A percentile compares a stretch with the other conserved stretches of the same genome.
Conservation (phyloP, 2,329 filamentous ascomycete species). For the Stachybotrys chartarum region DNA sequence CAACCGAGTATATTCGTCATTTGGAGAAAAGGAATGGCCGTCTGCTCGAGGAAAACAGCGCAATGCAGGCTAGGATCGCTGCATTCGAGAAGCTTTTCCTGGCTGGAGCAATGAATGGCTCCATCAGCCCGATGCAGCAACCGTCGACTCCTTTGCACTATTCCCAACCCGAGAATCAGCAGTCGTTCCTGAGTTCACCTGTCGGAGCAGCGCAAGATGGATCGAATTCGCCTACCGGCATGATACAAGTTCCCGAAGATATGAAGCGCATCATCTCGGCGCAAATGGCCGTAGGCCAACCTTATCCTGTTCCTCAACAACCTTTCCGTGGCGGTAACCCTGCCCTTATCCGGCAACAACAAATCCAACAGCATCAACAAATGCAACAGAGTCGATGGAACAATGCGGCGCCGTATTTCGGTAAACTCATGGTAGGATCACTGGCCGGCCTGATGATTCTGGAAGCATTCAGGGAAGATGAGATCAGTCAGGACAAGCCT, state of each 20-base stretch:
- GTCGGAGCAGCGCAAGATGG: constrained; percentile 32
- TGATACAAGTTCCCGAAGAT: constrained; percentile 60
- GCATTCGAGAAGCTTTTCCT: constrained; percentile 75
- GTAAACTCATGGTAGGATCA: constrained; percentile 87
- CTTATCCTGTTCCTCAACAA: constrained; percentile 43
- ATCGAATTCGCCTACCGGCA: constrained; percentile 40
- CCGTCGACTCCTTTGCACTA: constrained; percentile 47
- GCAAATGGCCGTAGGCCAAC: constrained; percentile 46
- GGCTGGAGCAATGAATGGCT: constrained; percentile 61
- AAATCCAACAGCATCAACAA: constrained; percentile 45
- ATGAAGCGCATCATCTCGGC: constrained; percentile 57
- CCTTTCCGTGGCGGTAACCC: constrained; percentile 37
- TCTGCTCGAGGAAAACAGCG: constrained; percentile 71
- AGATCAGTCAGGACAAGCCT: constrained; percentile 56
- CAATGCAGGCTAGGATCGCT: constrained; percentile 70
- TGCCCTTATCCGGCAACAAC: constrained; percentile 44
- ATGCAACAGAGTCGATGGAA: constrained; percentile 48
- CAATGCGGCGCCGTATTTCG: constrained; percentile 48
- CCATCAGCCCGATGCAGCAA: constrained; percentile 47
- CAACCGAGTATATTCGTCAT: constrained; percentile 92
- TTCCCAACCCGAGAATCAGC: constrained; percentile 26
- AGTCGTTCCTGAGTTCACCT: constrained; percentile 37
- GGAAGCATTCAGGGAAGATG: constrained; percentile 66
- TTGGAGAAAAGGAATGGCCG: constrained; percentile 85
- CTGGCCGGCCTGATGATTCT: constrained; percentile 88